Conservation (phyloP, 106 monocot genomes). For the Chionographis japonica region DNA sequence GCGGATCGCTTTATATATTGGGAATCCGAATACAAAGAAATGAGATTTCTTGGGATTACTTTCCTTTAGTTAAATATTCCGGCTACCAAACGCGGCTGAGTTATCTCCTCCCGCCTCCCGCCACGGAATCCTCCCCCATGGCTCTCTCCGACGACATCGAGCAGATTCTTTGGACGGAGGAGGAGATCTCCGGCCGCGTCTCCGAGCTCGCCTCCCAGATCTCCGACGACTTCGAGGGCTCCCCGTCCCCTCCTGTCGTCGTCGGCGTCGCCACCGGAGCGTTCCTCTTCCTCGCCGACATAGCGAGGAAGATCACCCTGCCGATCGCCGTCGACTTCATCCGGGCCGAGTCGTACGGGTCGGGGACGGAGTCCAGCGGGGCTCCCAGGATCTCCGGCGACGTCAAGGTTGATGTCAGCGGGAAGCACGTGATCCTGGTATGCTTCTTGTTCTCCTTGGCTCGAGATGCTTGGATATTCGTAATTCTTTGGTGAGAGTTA, state of each 20-base stretch:
- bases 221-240: slow-evolving; percentile 34
- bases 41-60: too few species aligned
- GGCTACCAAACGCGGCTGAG: too few species aligned
- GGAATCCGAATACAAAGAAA: too few species aligned
- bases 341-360: slow-evolving; percentile 82
- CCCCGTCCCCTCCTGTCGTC: slow-evolving; percentile 17
- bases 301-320: slow-evolving; percentile 50
- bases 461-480: neutral
- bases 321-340: slow-evolving; percentile 69
- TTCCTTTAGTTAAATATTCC: too few species aligned
- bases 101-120: neutral
- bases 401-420: slow-evolving; percentile 68
- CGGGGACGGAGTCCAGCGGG: slow-evolving; percentile 62
- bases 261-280: slow-evolving; percentile 92
- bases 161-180: slow-evolving; percentile 68
- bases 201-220: slow-evolving; percentile 50
- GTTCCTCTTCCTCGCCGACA: slow-evolving; percentile 78
- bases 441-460: neutral
- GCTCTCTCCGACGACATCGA: slow-evolving; percentile 49
- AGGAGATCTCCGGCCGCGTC: slow-evolving; percentile 57
- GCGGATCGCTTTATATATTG: too few species aligned
- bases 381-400: slow-evolving; percentile 57
- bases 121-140: slow-evolving; percentile 8
- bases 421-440: slow-evolving; percentile 87
- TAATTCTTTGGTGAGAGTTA: neutral